A percentile compares a stretch with the other conserved stretches of the same genome.
Evolutionary conservation across 169 alveolate genomes (phyloP).

Genomic region (Cryptosporidium muris): DNA sequence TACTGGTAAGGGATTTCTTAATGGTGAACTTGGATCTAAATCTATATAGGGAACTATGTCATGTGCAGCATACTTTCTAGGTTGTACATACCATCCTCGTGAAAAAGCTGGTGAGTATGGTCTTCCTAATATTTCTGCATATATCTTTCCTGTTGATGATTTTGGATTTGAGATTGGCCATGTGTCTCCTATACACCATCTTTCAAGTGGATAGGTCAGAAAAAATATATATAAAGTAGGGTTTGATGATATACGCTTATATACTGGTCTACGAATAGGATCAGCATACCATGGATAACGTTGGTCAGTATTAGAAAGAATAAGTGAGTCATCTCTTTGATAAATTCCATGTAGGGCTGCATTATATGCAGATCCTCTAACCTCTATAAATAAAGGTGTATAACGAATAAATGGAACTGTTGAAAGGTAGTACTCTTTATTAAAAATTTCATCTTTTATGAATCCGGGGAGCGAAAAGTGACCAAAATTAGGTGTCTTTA

Average conservation of each 20-base stretch:
- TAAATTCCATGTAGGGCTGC: conserved; percentile 70
- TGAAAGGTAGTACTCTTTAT: conserved; percentile 26
- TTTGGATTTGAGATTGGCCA: conserved; percentile 68
- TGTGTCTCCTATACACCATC: conserved; percentile 66
- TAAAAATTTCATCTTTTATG: conserved; percentile 48
- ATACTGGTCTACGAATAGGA: conserved; percentile 60
- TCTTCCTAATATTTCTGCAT: conserved; percentile 67
- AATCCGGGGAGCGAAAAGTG: conserved; percentile 59
- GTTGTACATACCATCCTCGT: conserved; percentile 68
- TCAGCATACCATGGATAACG: conserved; percentile 58
- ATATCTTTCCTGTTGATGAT: conserved; percentile 20
- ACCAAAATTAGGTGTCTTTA: conserved; percentile 30
- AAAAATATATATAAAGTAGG: conserved; percentile 50
- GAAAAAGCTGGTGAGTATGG: conserved; percentile 58
- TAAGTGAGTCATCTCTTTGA: conserved; percentile 56
- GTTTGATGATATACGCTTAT: conserved; percentile 45
- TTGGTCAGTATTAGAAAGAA: conserved; percentile 17
- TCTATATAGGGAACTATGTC: conserved; percentile 62
- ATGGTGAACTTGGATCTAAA: conserved; percentile 58
- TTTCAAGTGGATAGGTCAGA: conserved; percentile 43
- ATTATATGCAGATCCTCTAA: conserved; percentile 43
- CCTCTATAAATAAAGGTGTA: conserved; percentile 57
- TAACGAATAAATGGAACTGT: conserved; percentile 52
- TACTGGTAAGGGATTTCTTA: conserved; percentile 69
- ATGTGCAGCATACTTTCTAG: conserved; percentile 68